Evolutionary conservation across 2,329 filamentous ascomycete species (phyloP).

Genomic region (Xylariaceae sp.): DNA sequence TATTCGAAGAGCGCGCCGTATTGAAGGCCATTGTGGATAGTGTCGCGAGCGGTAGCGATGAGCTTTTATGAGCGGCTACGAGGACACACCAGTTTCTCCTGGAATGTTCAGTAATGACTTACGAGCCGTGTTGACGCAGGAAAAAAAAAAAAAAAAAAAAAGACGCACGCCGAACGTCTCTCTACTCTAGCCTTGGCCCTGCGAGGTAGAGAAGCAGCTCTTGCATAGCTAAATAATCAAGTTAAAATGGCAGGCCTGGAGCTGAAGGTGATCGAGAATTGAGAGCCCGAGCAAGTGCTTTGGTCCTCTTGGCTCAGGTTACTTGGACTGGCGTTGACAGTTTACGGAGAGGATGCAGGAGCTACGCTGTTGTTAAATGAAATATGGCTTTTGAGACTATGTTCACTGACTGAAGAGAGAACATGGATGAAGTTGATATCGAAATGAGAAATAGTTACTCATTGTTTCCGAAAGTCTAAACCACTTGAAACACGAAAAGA

Average conservation of each 20-base stretch:
- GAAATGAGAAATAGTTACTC: constrained; percentile 10
- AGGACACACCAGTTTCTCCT: neutral
- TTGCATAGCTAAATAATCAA: neutral
- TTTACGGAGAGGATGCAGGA: constrained; percentile 15
- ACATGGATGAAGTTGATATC: constrained; percentile 1
- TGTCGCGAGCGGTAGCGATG: constrained; percentile 77
- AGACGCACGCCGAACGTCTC: neutral
- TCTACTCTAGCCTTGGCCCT: too few relatives aligned
- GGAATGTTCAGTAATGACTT: neutral
- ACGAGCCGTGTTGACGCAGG: constrained; percentile 1
- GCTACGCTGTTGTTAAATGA: constrained; percentile 4
- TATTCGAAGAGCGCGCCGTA: constrained; percentile 81
- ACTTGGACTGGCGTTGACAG: constrained; percentile 10
- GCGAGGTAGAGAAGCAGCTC: too few relatives aligned
- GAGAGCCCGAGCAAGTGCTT: neutral
- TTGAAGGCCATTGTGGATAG: constrained; percentile 78
- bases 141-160: too few relatives aligned
- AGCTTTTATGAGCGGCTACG: constrained; percentile 62
- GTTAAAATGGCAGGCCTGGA: neutral
- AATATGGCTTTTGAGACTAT: constrained; percentile 12
- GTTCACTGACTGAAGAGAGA: constrained; percentile 10
- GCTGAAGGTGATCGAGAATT: neutral
- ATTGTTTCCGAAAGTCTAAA: neutral
- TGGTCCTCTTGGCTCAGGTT: constrained; percentile 3
- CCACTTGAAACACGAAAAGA: neutral